These are phyloP conservation scores for Lactarius vividus DNA, from an alignment of 768 basidiomycete species.

Conservation along the genomic window DNA sequence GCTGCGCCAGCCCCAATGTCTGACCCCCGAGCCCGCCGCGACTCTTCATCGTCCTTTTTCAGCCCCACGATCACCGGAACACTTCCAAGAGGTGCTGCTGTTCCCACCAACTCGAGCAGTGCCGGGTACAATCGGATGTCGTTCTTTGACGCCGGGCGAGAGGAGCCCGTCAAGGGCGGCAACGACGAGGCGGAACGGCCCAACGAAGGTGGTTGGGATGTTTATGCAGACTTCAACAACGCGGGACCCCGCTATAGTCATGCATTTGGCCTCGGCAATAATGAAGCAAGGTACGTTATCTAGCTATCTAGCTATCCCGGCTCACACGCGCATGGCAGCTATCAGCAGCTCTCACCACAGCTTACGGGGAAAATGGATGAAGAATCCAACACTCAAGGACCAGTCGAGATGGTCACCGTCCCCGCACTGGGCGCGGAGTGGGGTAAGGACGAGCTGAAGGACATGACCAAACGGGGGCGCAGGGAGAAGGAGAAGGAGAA, in stretches of 20 bases:
- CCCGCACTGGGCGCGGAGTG: constrained; percentile 91
- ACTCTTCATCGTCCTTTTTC: constrained; percentile 71
- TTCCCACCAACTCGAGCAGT: background rate
- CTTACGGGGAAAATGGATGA: constrained; percentile 38
- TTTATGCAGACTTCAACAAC: constrained; percentile 90
- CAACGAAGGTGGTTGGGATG: constrained; percentile 60
- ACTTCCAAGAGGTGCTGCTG: constrained; percentile 37
- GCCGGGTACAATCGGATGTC: constrained; percentile 76
- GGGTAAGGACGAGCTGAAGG: constrained; percentile 72
- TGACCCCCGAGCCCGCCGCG: constrained; percentile 48
- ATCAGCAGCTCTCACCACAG: constrained; percentile 23
- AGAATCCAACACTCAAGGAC: constrained; percentile 39
- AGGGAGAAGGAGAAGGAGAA: constrained; percentile 57
- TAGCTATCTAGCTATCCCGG: constrained; percentile 22
- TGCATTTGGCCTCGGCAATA: constrained; percentile 46
- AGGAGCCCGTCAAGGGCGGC: constrained; percentile 77
- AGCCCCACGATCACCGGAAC: constrained; percentile 37
- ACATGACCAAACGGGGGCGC: constrained; percentile 70
- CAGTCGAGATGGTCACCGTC: constrained; percentile 88
- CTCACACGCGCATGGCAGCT: constrained; percentile 15
- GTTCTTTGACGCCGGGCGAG: constrained; percentile 64
- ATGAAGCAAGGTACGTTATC: constrained; percentile 46
- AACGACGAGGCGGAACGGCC: constrained; percentile 60
- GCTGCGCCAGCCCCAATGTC: constrained; percentile 34
- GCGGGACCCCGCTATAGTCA: constrained; percentile 73